These are phyloP conservation scores for Monilinia polystroma DNA, from an alignment of 2,329 filamentous ascomycete genomes.

Conservation along the genomic window DNA sequence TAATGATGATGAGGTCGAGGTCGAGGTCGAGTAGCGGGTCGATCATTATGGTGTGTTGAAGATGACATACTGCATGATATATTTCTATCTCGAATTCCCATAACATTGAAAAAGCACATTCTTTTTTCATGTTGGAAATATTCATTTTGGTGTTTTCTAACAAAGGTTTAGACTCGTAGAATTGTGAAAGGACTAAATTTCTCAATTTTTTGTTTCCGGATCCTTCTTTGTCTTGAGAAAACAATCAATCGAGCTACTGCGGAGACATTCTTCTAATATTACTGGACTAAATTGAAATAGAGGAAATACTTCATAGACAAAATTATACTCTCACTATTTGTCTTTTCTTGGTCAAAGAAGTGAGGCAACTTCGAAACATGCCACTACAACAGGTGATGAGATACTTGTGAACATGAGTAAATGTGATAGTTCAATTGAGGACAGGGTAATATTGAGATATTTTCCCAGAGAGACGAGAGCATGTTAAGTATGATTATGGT, in stretches of 20 bases:
- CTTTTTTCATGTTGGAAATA: neutral
- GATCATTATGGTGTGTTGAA: neutral
- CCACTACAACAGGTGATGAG: neutral
- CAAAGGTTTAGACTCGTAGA: neutral
- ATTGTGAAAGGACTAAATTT: neutral
- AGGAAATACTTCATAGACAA: too few species aligned
- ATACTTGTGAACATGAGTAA: too few species aligned
- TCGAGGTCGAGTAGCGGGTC: neutral
- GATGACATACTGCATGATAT: neutral
- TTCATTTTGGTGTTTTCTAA: neutral
- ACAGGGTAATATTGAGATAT: neutral
- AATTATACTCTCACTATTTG: neutral
- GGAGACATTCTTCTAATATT: neutral
- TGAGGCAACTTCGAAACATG: neutral
- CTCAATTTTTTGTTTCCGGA: neutral
- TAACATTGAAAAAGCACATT: neutral
- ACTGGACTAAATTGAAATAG: too few species aligned
- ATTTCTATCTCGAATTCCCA: neutral
- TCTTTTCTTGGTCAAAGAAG: fast-evolving
- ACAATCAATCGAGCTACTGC: neutral
- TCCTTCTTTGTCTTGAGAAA: neutral
- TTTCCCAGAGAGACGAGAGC: neutral
- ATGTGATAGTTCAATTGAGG: neutral
- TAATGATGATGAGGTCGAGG: neutral
- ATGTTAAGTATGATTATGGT: neutral